Conservation (phyloP, 2,329 filamentous ascomycete species). For the Hypocreales sp. region DNA sequence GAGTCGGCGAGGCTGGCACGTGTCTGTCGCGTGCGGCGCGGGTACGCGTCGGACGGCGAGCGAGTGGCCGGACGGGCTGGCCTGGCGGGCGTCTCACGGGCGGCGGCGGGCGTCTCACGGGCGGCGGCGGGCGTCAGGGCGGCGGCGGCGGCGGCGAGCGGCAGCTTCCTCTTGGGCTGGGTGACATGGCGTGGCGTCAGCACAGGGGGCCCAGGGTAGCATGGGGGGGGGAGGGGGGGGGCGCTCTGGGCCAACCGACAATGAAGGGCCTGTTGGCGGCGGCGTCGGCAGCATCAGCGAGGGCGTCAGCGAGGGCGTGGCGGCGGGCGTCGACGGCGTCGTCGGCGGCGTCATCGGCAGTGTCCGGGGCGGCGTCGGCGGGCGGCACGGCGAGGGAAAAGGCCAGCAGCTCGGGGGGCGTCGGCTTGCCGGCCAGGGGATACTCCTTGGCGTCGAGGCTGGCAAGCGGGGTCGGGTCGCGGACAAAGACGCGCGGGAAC, state of each 20-base stretch:
- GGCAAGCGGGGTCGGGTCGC: slow-evolving; percentile 52
- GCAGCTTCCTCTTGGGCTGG: no score
- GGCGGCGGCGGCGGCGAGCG: slow-evolving; percentile 7
- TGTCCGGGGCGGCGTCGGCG: no score
- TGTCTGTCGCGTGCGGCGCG: slow-evolving; percentile 14
- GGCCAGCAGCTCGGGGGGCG: slow-evolving; percentile 61
- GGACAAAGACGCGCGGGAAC: slow-evolving; percentile 74
- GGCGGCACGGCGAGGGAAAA: slow-evolving; percentile 55
- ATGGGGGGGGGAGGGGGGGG: no score
- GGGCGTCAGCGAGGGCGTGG: no score
- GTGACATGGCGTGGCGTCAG: no score
- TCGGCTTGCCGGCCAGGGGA: slow-evolving; percentile 69
- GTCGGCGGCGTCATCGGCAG: slow-evolving; percentile 10
- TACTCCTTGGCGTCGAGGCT: slow-evolving; percentile 79
- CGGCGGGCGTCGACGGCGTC: slow-evolving; percentile 10
- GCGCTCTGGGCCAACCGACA: no score
- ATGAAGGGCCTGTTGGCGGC: no score
- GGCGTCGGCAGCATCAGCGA: no score
- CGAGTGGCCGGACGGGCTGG: slow-evolving; percentile 14
- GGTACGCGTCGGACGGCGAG: slow-evolving; percentile 17
- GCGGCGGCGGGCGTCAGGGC: slow-evolving; percentile 12
- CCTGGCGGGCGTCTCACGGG: no score
- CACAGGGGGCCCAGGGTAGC: no score
- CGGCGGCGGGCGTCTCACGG: no score
- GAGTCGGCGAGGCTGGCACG: slow-evolving; percentile 15